These are phyloP conservation scores for Fusarium burgessii DNA, from an alignment of 2,329 filamentous ascomycete species.

Conservation along the genomic window DNA sequence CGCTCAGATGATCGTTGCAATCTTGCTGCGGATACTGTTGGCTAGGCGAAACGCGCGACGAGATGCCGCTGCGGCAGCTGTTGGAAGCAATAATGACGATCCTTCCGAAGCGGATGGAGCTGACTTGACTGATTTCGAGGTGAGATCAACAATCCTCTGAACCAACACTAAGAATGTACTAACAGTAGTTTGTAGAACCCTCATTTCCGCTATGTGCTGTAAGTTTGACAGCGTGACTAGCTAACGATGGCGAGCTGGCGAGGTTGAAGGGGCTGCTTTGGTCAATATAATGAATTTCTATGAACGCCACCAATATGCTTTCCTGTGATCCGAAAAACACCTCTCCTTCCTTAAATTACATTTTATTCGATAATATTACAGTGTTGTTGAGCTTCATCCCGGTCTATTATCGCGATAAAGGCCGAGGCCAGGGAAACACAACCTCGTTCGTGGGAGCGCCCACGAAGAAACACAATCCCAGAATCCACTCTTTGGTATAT, in stretches of 20 bases:
- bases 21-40: slow-evolving; percentile 24
- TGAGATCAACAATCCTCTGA: rapidly evolving
- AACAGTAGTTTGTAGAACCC: slow-evolving; percentile 12
- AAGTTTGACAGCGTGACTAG: no score
- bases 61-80: slow-evolving; percentile 9
- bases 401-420: rapidly evolving
- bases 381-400: no score
- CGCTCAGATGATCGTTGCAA: slow-evolving; percentile 36
- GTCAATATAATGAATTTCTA: no score
- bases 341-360: rapidly evolving
- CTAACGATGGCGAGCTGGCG: neutral
- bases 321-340: neutral
- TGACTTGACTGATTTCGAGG: slow-evolving; percentile 43
- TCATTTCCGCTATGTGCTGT: slow-evolving; percentile 36
- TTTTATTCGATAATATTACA: neutral
- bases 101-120: slow-evolving; percentile 1
- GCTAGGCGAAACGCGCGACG: slow-evolving; percentile 26
- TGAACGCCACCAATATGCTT: no score
- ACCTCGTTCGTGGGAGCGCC: slow-evolving; percentile 19
- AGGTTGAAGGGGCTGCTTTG: neutral
- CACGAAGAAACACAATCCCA: slow-evolving; percentile 43
- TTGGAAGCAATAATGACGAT: neutral
- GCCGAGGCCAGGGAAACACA: slow-evolving; percentile 42
- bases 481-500: slow-evolving; percentile 35
- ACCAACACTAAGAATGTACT: neutral